A percentile compares a stretch with the other conserved stretches of the same genome.
phyloP scores from a whole-genome alignment of 805 yeast genomes.

The Sugiyamaella marilandica region DNA sequence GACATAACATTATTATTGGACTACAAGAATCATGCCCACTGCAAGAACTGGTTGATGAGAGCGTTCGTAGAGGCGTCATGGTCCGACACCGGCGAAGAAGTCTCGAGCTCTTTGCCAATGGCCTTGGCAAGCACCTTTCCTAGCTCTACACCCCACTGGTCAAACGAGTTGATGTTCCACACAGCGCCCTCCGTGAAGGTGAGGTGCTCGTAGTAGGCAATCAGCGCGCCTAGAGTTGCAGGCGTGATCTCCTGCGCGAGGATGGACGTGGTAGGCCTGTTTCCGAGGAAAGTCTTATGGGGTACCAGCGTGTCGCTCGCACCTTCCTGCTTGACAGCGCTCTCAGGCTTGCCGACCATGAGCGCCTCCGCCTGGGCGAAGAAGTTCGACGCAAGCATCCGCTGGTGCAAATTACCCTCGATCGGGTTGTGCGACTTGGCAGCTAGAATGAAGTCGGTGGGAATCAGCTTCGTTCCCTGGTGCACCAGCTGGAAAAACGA shows the following conservation, averaged over 20 bases:
- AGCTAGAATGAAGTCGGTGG: constrained; percentile 93
- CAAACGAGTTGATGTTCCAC: constrained; percentile 99
- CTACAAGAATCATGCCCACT: constrained; percentile 49
- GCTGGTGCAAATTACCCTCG: constrained; percentile 89
- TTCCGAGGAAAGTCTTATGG: constrained; percentile 95
- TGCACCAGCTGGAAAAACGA: constrained; percentile 99
- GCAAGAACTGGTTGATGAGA: constrained; percentile 91
- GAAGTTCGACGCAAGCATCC: constrained; percentile 98
- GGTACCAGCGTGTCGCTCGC: constrained; percentile 81
- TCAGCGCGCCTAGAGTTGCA: constrained; percentile 90
- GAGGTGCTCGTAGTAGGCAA: constrained; percentile 95
- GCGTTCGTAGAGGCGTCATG: constrained; percentile 93
- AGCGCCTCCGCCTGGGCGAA: constrained; percentile 97
- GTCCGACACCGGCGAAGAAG: constrained; percentile 46
- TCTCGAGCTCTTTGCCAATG: constrained; percentile 83
- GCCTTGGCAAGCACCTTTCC: constrained; percentile 97
- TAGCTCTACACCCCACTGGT: constrained; percentile 99
- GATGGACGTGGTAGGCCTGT: constrained; percentile 98
- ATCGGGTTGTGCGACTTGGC: constrained; percentile 98
- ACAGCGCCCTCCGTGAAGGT: constrained; percentile 98
- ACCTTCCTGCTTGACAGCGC: constrained; percentile 83
- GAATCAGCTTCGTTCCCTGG: constrained; percentile 97
- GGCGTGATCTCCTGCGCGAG: constrained; percentile 95
- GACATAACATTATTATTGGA: neutral
- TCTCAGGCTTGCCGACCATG: constrained; percentile 85